Evolutionary conservation across 202 grass and related monocot species (phyloP), one percentile per base, ranked within the genome.

Genomic region (Setaria italica): DNA sequence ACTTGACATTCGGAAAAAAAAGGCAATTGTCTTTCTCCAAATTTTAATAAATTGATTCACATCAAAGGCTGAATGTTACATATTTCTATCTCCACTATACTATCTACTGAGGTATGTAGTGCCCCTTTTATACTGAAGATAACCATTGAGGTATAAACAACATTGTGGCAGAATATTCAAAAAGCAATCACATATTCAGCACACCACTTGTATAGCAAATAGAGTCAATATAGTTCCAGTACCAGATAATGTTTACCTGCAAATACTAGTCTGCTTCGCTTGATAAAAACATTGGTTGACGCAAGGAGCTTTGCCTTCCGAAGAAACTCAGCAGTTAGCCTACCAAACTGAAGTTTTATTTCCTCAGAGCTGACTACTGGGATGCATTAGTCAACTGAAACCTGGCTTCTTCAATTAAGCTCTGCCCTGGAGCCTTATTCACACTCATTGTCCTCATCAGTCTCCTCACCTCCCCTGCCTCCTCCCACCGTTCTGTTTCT

Each of bases 381-480:
- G 35, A 75, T 17, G 4, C 15, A 84, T 76, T 71, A 49, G 47
- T 78, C 48, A 85, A 60, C 71, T 77, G 17, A 84, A 72, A 79
- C 25, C 79, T n/a, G 9, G 76, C 19, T 85, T 85, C 86, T 88
- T 86, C 85, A 0, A 93, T 82, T 42, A 80, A 57, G 79, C 92
- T 95, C 84, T 86, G 87, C 16, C 91, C 95, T 43, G 87, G 84
- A 39, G 76, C 71, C 79, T 95, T 94, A 43, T 88, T 79, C 20
- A 76, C 86, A 83, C 85, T 85, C 91, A 81, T 93, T 65, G 30
- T 87, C 91, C 82, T 88, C 89, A 92, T 91, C 68, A 88, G 62
- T 62, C 57, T 76, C 84, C 89, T 90, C 50, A 84, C 4, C 20
- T 92, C 77, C 60, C 85, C 87, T 33, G 92, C 87, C 19, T 95